These are phyloP conservation scores for Rutstroemia sp. DNA, from an alignment of 2,329 filamentous ascomycete species.

Conservation along the genomic window DNA sequence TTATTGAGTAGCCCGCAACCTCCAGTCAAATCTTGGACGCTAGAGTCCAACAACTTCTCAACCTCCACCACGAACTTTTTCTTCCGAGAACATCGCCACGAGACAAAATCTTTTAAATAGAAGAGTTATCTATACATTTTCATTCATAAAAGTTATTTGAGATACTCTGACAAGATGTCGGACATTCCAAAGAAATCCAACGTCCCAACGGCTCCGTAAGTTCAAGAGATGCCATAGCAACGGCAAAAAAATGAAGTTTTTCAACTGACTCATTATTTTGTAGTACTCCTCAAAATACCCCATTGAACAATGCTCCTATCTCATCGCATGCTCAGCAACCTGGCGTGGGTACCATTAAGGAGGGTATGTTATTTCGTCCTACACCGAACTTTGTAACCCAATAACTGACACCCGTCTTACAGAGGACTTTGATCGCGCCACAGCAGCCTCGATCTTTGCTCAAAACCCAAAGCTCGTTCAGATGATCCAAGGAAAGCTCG, in stretches of 20 bases:
- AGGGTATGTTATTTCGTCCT: conserved; percentile 59
- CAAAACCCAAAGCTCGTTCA: conserved; percentile 90
- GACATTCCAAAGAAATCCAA: conserved; percentile 55
- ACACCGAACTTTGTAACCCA: conserved; percentile 22
- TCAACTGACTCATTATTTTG: conserved; percentile 25
- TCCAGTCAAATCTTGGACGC: conserved; percentile 9
- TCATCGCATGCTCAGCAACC: conserved; percentile 96
- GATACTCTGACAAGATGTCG: conserved; percentile 42
- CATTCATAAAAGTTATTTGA: neutral
- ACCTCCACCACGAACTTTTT: conserved; percentile 11
- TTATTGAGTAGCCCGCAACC: conserved; percentile 11
- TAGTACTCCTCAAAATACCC: conserved; percentile 98
- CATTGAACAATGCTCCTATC: conserved; percentile 90
- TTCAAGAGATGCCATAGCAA: conserved; percentile 5
- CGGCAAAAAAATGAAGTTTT: conserved; percentile 2
- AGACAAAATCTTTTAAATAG: conserved; percentile 6
- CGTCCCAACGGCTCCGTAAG: conserved; percentile 56
- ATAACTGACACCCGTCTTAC: conserved; percentile 20
- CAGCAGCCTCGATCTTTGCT: conserved; percentile 88
- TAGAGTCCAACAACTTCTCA: conserved; percentile 11
- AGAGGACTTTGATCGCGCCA: conserved; percentile 87
- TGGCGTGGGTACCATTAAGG: conserved; percentile 88
- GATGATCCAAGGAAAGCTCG: conserved; percentile 97
- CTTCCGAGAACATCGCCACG: conserved; percentile 6
- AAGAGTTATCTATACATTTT: conserved; percentile 1